Conservation (phyloP, 768 basidiomycete genomes). For the Porphyrellus cyaneotinctus region DNA sequence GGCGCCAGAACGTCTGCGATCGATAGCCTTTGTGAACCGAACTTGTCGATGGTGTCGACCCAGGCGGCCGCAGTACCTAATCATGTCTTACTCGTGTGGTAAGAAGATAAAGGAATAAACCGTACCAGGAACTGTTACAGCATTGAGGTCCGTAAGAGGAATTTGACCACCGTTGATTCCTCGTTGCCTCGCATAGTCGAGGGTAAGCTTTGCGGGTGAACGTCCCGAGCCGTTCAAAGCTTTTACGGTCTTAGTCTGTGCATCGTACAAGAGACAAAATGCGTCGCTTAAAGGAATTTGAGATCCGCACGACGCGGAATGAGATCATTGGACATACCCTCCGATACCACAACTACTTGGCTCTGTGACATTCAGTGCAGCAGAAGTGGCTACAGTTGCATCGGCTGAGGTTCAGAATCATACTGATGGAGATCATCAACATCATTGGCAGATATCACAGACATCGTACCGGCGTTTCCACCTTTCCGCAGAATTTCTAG, state of each 20-base stretch:
- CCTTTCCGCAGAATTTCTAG: slow-evolving; percentile 88
- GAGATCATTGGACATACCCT: slow-evolving; percentile 46
- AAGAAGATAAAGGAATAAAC: not conserved
- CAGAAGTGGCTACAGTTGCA: slow-evolving; percentile 91
- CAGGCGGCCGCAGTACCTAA: slow-evolving; percentile 91
- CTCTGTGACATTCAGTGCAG: slow-evolving; percentile 89
- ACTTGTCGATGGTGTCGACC: slow-evolving; percentile 80
- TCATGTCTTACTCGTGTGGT: slow-evolving; percentile 17
- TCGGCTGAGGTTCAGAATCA: slow-evolving; percentile 51
- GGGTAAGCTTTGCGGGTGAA: slow-evolving; percentile 72
- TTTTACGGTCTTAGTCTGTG: slow-evolving; percentile 73
- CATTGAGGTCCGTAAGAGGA: slow-evolving; percentile 76
- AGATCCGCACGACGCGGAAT: slow-evolving; percentile 12
- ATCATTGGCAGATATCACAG: not conserved
- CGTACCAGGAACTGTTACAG: slow-evolving; percentile 83
- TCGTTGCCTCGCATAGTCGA: slow-evolving; percentile 65
- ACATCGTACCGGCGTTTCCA: slow-evolving; percentile 82
- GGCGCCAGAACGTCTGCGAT: slow-evolving; percentile 77
- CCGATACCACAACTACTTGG: slow-evolving; percentile 90
- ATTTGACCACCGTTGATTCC: slow-evolving; percentile 70
- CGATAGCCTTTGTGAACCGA: slow-evolving; percentile 67
- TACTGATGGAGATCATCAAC: not conserved
- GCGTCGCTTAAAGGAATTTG: slow-evolving; percentile 54
- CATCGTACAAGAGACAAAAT: slow-evolving; percentile 91
- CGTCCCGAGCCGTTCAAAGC: slow-evolving; percentile 92